phyloP scores from a whole-genome alignment of 495 filamentous ascomycete species.

The Beverwykella pulmonaria region DNA sequence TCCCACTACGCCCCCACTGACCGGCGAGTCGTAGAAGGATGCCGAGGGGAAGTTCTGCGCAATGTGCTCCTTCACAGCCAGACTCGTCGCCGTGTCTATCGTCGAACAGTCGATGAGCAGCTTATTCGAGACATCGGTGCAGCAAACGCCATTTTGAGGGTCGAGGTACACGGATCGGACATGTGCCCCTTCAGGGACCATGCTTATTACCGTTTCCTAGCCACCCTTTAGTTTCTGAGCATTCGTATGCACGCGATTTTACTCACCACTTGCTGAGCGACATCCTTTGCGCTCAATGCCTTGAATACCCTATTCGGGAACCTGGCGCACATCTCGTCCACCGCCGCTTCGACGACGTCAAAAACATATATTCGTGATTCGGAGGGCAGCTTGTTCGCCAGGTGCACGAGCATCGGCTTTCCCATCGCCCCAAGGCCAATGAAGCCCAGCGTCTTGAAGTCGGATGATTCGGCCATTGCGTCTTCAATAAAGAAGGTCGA shows the following conservation, averaged over 20 bases:
- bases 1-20: constrained; percentile 53
- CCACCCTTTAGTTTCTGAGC: constrained; percentile 2
- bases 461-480: constrained; percentile 12
- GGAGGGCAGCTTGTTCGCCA: constrained; percentile 47
- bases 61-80: constrained; percentile 46
- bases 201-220: constrained; percentile 45
- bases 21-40: constrained; percentile 51
- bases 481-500: background rate
- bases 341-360: constrained; percentile 44
- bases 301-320: constrained; percentile 39
- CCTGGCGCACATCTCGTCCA: constrained; percentile 45
- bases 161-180: constrained; percentile 48
- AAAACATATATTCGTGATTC: constrained; percentile 46
- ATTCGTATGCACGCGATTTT: background rate
- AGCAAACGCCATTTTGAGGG: constrained; percentile 43
- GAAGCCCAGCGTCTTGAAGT: constrained; percentile 48
- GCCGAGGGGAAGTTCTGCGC: constrained; percentile 39
- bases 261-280: constrained; percentile 51
- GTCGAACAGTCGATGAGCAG: constrained; percentile 53
- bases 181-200: constrained; percentile 49
- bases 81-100: constrained; percentile 50
- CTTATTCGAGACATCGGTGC: constrained; percentile 40
- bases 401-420: constrained; percentile 49
- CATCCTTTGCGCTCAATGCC: constrained; percentile 45
- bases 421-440: constrained; percentile 57